A percentile compares a stretch with the other conserved stretches of the same genome.
These are phyloP conservation scores for Barnettozyma sucrosica DNA, from an alignment of 805 yeast genomes.

Conservation along the genomic window DNA sequence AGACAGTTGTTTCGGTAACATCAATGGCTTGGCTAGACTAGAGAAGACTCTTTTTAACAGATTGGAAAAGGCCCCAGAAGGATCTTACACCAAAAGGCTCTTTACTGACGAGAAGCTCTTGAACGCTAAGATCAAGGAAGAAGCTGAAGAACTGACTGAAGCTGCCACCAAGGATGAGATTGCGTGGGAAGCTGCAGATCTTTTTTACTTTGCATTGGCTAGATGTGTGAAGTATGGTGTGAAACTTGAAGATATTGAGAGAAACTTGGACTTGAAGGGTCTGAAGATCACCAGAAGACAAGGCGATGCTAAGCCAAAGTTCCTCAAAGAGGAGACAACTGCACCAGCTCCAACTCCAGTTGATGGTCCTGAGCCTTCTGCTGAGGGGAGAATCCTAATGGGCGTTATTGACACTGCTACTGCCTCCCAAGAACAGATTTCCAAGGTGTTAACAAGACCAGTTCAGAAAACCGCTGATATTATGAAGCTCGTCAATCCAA, in stretches of 20 bases:
- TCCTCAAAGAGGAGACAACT: conserved; percentile 35
- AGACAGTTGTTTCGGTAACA: conserved; percentile 74
- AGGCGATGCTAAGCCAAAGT: conserved; percentile 93
- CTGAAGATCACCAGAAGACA: conserved; percentile 85
- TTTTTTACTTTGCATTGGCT: conserved; percentile 69
- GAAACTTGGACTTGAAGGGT: conserved; percentile 75
- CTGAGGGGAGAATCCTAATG: conserved; percentile 24
- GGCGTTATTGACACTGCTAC: conserved; percentile 44
- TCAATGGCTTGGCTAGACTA: conserved; percentile 60
- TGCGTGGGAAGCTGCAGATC: conserved; percentile 97
- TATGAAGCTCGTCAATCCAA: conserved; percentile 88
- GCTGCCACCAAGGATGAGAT: conserved; percentile 65
- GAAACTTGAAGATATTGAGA: conserved; percentile 71
- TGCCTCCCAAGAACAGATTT: conserved; percentile 41
- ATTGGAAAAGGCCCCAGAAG: conserved; percentile 68
- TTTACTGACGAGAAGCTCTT: conserved; percentile 73
- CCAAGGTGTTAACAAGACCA: conserved; percentile 78
- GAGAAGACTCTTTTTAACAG: conserved; percentile 65
- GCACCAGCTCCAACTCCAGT: conserved; percentile 16
- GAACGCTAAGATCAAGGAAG: conserved; percentile 87
- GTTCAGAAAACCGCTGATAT: conserved; percentile 90
- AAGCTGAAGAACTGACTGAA: conserved; percentile 91
- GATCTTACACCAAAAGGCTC: conserved; percentile 89
- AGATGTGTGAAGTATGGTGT: conserved; percentile 78
- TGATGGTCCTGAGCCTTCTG: conserved; percentile 11